Base-by-base conservation (phyloP, 2,329 filamentous ascomycete species). In the Mollisiaceae sp. region DNA sequence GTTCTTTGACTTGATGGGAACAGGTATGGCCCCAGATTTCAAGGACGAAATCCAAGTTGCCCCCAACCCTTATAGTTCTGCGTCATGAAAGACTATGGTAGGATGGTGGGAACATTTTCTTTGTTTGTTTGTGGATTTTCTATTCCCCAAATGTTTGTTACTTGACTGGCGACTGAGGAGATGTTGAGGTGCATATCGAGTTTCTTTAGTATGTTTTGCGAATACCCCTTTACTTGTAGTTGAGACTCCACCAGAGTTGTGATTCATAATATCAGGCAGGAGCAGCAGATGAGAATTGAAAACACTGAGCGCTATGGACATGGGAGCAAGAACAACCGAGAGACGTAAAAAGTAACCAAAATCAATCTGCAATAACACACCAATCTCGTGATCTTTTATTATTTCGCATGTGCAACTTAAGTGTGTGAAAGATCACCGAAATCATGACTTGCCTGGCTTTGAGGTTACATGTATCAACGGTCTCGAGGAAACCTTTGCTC, bases 1-100 rank as follows among this genome's bases (percentile, higher is more conserved):
- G 50, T 54, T 32, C 50, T 54, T 32, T 54, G 50, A 54, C 12
- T 54, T 54, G 50, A 54, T 54, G 50, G 50, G 24, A 1, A 54
- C 50, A 6, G 50, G 50, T 8, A 15, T 54, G 24, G 24, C 50
- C 6, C 24, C 22, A 8, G 22, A 54, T 18, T 54, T 54, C 27
- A 24, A 32, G 50, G 50, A 54, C 14, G 11, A 14, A 12, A 32
- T 54, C 12, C 18, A 54, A n/a, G 22, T 14, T 54, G 50, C 27
- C 15, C 50, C 24, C 8, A 54, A 32, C 24, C 24, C 27, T 5
- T 32, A 54, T 14, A 54, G 24, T 32, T 54, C 50, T 32, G 50
- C 50, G 27, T 54, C 24, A 18, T 54, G 50, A 54, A 20, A 27
- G 45, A 8, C 4, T 22, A 22, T 22, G n/a, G 45, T 22, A 5